Conservation (phyloP, 192 early-diverging fungal genomes). For the Phlyctochytrium bullatum region DNA sequence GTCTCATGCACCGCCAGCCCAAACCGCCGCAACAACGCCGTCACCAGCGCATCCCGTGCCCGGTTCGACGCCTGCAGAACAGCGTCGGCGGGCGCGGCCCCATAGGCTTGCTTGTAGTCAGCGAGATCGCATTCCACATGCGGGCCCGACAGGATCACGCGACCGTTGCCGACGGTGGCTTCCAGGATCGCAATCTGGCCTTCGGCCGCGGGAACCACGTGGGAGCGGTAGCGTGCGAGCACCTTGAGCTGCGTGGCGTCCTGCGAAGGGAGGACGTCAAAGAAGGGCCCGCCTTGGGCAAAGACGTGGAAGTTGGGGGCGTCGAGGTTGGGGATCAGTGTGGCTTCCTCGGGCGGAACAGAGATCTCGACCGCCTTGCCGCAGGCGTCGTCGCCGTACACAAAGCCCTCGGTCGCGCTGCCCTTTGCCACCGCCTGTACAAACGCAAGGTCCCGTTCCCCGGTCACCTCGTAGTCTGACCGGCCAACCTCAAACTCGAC, state of each 20-base stretch:
- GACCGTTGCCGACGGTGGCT: slow-evolving; percentile 60
- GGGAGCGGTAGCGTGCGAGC: slow-evolving; percentile 40
- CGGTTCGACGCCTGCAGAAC: neutral
- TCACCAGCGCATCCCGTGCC: neutral
- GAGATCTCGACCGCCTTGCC: slow-evolving; percentile 23
- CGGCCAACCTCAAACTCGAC: slow-evolving; percentile 78
- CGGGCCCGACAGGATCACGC: slow-evolving; percentile 73
- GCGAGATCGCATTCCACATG: slow-evolving; percentile 76
- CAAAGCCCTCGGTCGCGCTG: slow-evolving; percentile 75
- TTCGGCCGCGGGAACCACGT: neutral
- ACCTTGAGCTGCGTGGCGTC: slow-evolving; percentile 8
- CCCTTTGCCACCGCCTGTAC: slow-evolving; percentile 69
- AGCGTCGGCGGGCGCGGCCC: neutral
- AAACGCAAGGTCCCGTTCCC: slow-evolving; percentile 70
- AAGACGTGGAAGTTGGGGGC: slow-evolving; percentile 20
- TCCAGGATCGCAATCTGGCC: slow-evolving; percentile 58
- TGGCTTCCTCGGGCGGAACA: neutral
- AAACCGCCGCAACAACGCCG: neutral
- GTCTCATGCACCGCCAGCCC: neutral
- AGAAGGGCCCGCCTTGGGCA: slow-evolving; percentile 53
- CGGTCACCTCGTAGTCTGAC: slow-evolving; percentile 62
- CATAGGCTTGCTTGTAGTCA: neutral
- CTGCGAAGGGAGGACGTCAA: slow-evolving; percentile 25
- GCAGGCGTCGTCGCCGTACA: slow-evolving; percentile 69
- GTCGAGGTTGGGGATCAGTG: neutral